phyloP scores from a whole-genome alignment of 139 green algal species.

The Micromonas commoda region DNA sequence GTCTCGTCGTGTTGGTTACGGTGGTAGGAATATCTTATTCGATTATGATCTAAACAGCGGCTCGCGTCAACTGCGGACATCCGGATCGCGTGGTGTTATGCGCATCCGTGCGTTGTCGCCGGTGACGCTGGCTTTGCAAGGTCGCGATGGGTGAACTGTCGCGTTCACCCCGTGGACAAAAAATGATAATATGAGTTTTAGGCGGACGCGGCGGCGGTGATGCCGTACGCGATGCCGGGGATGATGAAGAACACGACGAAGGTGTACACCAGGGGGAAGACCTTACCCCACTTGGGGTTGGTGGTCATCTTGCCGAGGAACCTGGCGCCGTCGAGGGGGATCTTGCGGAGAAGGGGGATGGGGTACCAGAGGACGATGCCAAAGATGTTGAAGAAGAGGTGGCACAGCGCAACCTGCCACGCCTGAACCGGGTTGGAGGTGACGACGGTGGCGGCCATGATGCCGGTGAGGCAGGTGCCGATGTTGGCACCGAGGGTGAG shows the following conservation, averaged over 20 bases:
- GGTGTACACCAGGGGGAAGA: constrained; percentile 19
- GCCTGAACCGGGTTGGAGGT: constrained; percentile 26
- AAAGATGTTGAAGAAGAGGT: constrained; percentile 33
- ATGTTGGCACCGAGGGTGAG: constrained; percentile 27
- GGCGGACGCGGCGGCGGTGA: neutral
- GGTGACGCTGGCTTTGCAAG: too few relatives aligned
- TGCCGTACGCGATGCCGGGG: neutral
- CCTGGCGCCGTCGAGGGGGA: constrained; percentile 5
- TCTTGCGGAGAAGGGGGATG: constrained; percentile 13
- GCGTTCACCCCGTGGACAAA: too few relatives aligned
- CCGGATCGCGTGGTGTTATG: too few relatives aligned
- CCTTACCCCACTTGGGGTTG: neutral
- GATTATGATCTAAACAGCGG: too few relatives aligned
- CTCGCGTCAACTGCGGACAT: too few relatives aligned
- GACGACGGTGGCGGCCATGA: constrained; percentile 25
- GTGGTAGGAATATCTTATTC: too few relatives aligned
- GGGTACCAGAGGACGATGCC: constrained; percentile 24
- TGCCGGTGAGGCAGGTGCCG: constrained; percentile 23
- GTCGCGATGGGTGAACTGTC: too few relatives aligned
- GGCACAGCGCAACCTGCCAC: constrained; percentile 24
- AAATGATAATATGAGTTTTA: too few relatives aligned
- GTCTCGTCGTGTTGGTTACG: too few relatives aligned
- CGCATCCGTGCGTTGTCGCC: too few relatives aligned
- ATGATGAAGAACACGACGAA: constrained; percentile 19
- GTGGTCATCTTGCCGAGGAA: neutral